Evolutionary conservation across 345 rosid genomes (phyloP).

Genomic region (Salix exigua): DNA sequence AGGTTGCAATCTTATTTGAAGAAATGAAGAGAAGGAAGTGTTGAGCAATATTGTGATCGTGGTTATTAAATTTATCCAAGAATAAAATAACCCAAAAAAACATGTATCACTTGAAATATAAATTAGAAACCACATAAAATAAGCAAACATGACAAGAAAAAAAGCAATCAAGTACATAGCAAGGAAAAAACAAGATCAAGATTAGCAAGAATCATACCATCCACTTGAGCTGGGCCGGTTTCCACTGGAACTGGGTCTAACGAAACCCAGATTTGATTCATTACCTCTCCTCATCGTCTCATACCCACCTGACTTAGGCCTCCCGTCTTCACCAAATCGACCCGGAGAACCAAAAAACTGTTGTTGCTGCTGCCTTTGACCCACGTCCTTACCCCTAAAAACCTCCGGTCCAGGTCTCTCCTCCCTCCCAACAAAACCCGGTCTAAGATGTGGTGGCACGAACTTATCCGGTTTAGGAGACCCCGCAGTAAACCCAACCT

Average conservation of each 20-base stretch:
- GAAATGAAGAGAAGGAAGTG: too few species aligned
- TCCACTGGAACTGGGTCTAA: conserved; percentile 59
- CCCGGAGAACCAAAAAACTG: conserved; percentile 32
- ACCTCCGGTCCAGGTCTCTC: conserved; percentile 45
- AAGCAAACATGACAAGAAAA: background rate
- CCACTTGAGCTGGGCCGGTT: conserved; percentile 64
- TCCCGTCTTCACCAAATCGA: conserved; percentile 47
- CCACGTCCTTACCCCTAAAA: conserved; percentile 13
- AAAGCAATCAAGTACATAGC: background rate
- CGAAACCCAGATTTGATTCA: conserved; percentile 37
- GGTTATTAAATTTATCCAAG: too few species aligned
- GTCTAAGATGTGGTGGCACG: conserved; percentile 95
- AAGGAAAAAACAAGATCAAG: background rate
- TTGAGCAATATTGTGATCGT: too few species aligned
- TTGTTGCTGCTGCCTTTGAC: conserved; percentile 22
- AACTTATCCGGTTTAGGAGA: conserved; percentile 51
- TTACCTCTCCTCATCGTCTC: conserved; percentile 43
- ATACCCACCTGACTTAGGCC: conserved; percentile 65
- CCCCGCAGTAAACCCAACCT: conserved; percentile 4
- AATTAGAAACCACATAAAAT: too few species aligned
- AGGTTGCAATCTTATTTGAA: too few species aligned
- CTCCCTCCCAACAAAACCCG: conserved; percentile 64
- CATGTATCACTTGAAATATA: too few species aligned
- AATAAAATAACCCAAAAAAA: too few species aligned
- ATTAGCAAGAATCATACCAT: conserved; percentile 38